These are phyloP conservation scores for Candida berthetii DNA, from an alignment of 805 yeast species.

Conservation along the genomic window DNA sequence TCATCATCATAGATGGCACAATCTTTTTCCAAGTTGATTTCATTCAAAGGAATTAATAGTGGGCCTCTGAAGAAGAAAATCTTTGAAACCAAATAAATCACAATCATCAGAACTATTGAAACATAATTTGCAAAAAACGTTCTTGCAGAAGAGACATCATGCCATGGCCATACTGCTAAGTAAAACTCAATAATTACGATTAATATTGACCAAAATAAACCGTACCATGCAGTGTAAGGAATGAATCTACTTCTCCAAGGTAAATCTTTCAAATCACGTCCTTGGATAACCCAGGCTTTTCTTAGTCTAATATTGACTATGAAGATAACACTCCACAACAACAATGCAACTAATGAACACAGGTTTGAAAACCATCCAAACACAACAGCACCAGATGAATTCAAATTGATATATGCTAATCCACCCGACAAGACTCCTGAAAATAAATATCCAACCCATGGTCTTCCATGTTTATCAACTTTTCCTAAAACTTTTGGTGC, in stretches of 20 bases:
- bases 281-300: conserved; percentile 52
- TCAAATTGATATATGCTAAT: conserved; percentile 45
- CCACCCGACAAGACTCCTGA: conserved; percentile 61
- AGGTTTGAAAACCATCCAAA: conserved; percentile 55
- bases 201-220: conserved; percentile 23
- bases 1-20: conserved; percentile 31
- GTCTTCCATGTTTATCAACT: conserved; percentile 50
- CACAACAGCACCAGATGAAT: conserved; percentile 38
- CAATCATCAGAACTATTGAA: conserved; percentile 18
- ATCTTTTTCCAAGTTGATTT: conserved; percentile 37
- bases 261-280: conserved; percentile 56
- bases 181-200: conserved; percentile 35
- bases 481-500: conserved; percentile 46
- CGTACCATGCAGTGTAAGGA: conserved; percentile 33
- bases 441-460: conserved; percentile 52
- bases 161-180: conserved; percentile 21
- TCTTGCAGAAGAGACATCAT: conserved; percentile 22
- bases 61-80: conserved; percentile 29
- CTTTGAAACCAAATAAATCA: conserved; percentile 24
- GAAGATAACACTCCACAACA: conserved; percentile 54
- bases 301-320: conserved; percentile 52
- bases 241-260: conserved; percentile 36
- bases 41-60: conserved; percentile 28
- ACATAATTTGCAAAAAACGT: conserved; percentile 33
- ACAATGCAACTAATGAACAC: conserved; percentile 50